phyloP scores from a whole-genome alignment of 1,284 basidiomycete genomes.

The Ustilago shanxiensis region DNA sequence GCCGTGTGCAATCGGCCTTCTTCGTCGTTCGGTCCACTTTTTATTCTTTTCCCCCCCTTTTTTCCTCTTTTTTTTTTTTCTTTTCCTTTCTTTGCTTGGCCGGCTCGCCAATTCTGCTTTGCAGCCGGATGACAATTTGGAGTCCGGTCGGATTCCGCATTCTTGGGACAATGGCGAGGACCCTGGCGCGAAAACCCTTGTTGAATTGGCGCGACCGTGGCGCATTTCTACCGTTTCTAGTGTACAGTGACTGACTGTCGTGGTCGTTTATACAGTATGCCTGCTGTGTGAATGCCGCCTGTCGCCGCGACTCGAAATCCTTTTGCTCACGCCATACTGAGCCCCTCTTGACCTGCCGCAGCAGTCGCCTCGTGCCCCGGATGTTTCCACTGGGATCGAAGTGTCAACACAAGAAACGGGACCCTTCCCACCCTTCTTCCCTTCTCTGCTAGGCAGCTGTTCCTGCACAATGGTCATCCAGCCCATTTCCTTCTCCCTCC shows the following conservation, averaged over 20 bases:
- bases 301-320: neutral
- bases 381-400: neutral
- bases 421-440: neutral
- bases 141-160: conserved; percentile 1
- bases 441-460: too few relatives aligned
- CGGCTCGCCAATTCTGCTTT: neutral
- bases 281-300: neutral
- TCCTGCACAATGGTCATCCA: neutral
- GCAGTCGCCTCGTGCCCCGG: neutral
- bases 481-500: neutral
- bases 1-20: too few relatives aligned
- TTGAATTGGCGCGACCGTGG: neutral
- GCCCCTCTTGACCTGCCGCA: neutral
- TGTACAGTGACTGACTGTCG: too few relatives aligned
- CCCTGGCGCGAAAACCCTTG: conserved; percentile 1
- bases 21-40: too few relatives aligned
- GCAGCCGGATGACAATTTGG: neutral
- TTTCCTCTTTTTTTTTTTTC: neutral
- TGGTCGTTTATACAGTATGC: too few relatives aligned
- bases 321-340: too few relatives aligned
- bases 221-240: neutral
- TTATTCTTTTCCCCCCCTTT: neutral
- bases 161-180: neutral
- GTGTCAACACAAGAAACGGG: neutral
- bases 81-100: neutral